These are phyloP conservation scores for Phylloporus rhodoxanthus DNA, from an alignment of 768 basidiomycete species.

Conservation along the genomic window DNA sequence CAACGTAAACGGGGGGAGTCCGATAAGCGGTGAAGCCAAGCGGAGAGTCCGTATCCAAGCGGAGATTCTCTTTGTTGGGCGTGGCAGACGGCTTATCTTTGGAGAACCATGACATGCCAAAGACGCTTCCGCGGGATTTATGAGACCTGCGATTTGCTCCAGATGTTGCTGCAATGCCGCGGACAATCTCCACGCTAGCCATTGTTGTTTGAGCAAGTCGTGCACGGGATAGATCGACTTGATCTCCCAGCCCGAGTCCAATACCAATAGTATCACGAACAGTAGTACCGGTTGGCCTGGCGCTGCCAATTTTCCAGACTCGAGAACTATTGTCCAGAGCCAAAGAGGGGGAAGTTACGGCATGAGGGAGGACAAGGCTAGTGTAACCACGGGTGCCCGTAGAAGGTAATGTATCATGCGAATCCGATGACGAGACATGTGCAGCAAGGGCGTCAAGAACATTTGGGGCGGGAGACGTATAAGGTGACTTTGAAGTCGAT, in stretches of 20 bases:
- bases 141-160: constrained; percentile 10
- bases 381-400: constrained; percentile 57
- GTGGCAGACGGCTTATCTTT: constrained; percentile 19
- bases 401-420: constrained; percentile 29
- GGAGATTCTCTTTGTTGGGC: constrained; percentile 7
- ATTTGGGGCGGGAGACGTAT: constrained; percentile 26
- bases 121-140: constrained; percentile 21
- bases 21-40: constrained; percentile 69
- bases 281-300: constrained; percentile 4
- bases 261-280: constrained; percentile 22
- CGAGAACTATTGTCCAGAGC: constrained; percentile 12
- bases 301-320: constrained; percentile 23
- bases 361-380: constrained; percentile 47
- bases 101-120: constrained; percentile 27
- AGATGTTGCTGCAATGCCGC: constrained; percentile 39
- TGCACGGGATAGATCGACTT: constrained; percentile 65
- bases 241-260: constrained; percentile 36
- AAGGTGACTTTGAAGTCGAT: constrained; percentile 30
- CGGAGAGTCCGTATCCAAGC: constrained; percentile 24
- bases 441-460: constrained; percentile 30
- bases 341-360: constrained; percentile 20
- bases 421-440: constrained; percentile 24
- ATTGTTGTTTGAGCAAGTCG: constrained; percentile 85
- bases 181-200: constrained; percentile 78
- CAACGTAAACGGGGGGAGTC: constrained; percentile 67